Conservation (phyloP, 768 basidiomycete genomes). For the button mushroom (Agaricus bisporus) region DNA sequence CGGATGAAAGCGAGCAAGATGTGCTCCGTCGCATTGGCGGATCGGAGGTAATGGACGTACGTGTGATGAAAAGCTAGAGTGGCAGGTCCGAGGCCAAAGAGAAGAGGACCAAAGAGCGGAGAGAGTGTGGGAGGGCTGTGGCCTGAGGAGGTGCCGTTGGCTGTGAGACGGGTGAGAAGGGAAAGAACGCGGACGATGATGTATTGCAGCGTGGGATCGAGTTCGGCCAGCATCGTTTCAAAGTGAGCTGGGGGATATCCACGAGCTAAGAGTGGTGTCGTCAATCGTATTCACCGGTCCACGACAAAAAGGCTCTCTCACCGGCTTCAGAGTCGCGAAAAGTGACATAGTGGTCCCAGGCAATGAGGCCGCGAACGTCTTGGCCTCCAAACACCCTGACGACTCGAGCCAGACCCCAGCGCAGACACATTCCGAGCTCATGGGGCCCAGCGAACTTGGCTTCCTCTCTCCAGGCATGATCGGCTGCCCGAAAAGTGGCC, state of each 20-base stretch:
- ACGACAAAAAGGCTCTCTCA: slow-evolving; percentile 34
- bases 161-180: slow-evolving; percentile 77
- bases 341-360: slow-evolving; percentile 77
- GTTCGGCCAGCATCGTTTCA: slow-evolving; percentile 51
- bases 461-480: slow-evolving; percentile 69
- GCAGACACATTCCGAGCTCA: slow-evolving; percentile 85
- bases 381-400: slow-evolving; percentile 63
- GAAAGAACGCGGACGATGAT: slow-evolving; percentile 67
- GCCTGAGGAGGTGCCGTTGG: slow-evolving; percentile 79
- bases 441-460: slow-evolving; percentile 79
- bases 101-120: slow-evolving; percentile 80
- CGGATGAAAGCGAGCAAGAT: slow-evolving; percentile 87
- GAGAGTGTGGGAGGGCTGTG: slow-evolving; percentile 90
- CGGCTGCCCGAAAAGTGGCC: slow-evolving; percentile 33
- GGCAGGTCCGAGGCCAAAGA: slow-evolving; percentile 73
- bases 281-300: slow-evolving; percentile 8
- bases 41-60: slow-evolving; percentile 64
- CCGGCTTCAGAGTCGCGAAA: slow-evolving; percentile 83
- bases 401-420: slow-evolving; percentile 86
- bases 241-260: slow-evolving; percentile 73
- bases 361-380: slow-evolving; percentile 77
- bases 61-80: slow-evolving; percentile 44
- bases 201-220: slow-evolving; percentile 48
- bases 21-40: slow-evolving; percentile 87
- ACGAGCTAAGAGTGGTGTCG: slow-evolving; percentile 32